These are phyloP conservation scores for Penicillium tannophilum DNA, from an alignment of 495 filamentous ascomycete species.

Conservation along the genomic window DNA sequence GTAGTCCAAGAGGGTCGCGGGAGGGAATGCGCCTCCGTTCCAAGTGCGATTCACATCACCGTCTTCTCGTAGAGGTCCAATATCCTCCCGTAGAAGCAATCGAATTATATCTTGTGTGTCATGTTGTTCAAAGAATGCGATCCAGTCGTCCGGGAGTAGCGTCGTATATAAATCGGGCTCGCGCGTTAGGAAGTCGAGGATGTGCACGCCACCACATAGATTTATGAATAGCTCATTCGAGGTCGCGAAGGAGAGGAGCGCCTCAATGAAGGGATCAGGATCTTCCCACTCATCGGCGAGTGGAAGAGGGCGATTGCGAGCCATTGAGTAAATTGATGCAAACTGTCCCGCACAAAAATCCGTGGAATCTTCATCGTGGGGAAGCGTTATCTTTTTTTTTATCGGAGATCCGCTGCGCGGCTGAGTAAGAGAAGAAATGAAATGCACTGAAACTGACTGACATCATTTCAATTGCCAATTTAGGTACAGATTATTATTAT, in stretches of 20 bases:
- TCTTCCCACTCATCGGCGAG: slow-evolving; percentile 55
- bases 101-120: slow-evolving; percentile 75
- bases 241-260: slow-evolving; percentile 73
- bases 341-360: slow-evolving; percentile 6
- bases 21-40: slow-evolving; percentile 59
- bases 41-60: slow-evolving; percentile 32
- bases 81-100: slow-evolving; percentile 74
- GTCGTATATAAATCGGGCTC: slow-evolving; percentile 75
- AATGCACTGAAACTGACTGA: not conserved
- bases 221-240: slow-evolving; percentile 78
- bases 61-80: slow-evolving; percentile 36
- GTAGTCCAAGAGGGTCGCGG: slow-evolving; percentile 70
- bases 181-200: slow-evolving; percentile 93
- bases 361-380: slow-evolving; percentile 18
- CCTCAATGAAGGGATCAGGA: slow-evolving; percentile 73
- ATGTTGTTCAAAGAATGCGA: slow-evolving; percentile 67
- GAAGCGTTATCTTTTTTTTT: slow-evolving; percentile 24
- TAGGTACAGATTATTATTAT: too few relatives aligned
- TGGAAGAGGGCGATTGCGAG: slow-evolving; percentile 52
- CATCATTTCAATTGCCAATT: not conserved
- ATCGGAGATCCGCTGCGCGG: slow-evolving; percentile 16
- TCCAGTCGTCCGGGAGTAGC: slow-evolving; percentile 78
- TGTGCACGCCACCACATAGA: slow-evolving; percentile 90
- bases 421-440: slow-evolving; percentile 16
- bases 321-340: slow-evolving; percentile 14